Evolutionary conservation across 1,284 basidiomycete species (phyloP), one percentile per base, ranked within the genome.

Genomic region (Mycena citricolor): DNA sequence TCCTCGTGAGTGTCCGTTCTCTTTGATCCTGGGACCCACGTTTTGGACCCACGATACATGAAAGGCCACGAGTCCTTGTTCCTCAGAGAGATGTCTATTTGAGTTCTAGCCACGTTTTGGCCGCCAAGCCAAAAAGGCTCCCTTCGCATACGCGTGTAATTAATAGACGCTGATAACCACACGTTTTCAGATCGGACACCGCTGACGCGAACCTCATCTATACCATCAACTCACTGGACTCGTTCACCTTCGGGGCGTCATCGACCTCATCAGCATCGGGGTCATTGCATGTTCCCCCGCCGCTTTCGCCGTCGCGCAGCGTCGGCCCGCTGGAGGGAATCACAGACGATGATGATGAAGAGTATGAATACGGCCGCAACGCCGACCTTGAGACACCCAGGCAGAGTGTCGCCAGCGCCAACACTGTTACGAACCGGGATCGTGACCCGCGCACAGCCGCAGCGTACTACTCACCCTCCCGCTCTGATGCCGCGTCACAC

Each of bases 311-410:
- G 20, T 28, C 33, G 16, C 53, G 41, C 5, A 44, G 24, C 43
- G 49, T 52, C 20, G 51, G 51, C 1, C 51, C 46, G 1, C 30
- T 52, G 10, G n/a, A n/a, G n/a, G n/a, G n/a, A n/a, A n/a, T n/a
- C n/a, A n/a, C n/a, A n/a, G n/a, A n/a, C n/a, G 64, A 61, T 39
- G 67, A 68, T 32, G 51, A 55, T 24, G 67, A 70, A 44, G 63
- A 61, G 14, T 68, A 73, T 33, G 61, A 63, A 25, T 49, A 50
- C 19, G 52, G 47, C 44, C 49, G 47, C 32, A 63, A 56, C 29
- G 54, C 67, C 26, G 76, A 79, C 58, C n/a, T n/a, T n/a, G 70
- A 70, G 32, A 81, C 77, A 1, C 78, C 77, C 17, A 70, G 78
- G 32, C 76, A 76, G 3, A 78, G 77, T 22, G 66, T 79, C 33